phyloP scores from a whole-genome alignment of 495 filamentous ascomycete genomes.

The Astrothelium subdiscretum region DNA sequence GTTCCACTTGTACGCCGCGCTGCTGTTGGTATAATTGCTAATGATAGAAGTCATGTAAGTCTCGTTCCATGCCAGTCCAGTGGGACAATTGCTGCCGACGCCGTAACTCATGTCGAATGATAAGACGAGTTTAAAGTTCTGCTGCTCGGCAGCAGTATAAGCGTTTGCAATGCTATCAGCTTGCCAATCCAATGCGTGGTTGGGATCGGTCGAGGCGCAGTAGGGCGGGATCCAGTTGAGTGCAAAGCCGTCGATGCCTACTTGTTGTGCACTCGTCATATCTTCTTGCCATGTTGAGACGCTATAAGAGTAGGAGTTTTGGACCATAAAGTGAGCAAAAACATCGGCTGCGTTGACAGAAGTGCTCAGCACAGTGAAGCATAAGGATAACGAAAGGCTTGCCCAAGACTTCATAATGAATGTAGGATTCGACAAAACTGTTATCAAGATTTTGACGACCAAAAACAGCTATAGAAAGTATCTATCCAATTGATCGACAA shows the following conservation, averaged over 20 bases:
- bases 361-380: background rate
- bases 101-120: slow-evolving; percentile 18
- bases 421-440: no score
- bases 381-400: background rate
- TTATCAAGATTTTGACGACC: no score
- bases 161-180: slow-evolving; percentile 11
- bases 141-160: slow-evolving; percentile 12
- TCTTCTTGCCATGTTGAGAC: slow-evolving; percentile 13
- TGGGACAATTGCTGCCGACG: slow-evolving; percentile 3
- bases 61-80: slow-evolving; percentile 14
- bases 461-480: no score
- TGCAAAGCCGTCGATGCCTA: slow-evolving; percentile 18
- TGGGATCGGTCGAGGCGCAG: slow-evolving; percentile 1
- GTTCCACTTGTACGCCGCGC: slow-evolving; percentile 16
- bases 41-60: slow-evolving; percentile 17
- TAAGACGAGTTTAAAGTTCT: slow-evolving; percentile 15
- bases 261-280: slow-evolving; percentile 12
- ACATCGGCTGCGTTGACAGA: slow-evolving; percentile 5
- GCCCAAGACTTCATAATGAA: background rate
- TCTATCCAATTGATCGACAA: background rate
- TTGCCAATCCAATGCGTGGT: slow-evolving; percentile 5
- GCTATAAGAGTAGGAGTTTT: slow-evolving; percentile 14
- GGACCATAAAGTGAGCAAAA: slow-evolving; percentile 21
- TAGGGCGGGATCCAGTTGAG: slow-evolving; percentile 18
- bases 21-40: slow-evolving; percentile 10